Evolutionary conservation across 139 green algal genomes (phyloP).

Genomic region (Limnomonas spitsbergensis): DNA sequence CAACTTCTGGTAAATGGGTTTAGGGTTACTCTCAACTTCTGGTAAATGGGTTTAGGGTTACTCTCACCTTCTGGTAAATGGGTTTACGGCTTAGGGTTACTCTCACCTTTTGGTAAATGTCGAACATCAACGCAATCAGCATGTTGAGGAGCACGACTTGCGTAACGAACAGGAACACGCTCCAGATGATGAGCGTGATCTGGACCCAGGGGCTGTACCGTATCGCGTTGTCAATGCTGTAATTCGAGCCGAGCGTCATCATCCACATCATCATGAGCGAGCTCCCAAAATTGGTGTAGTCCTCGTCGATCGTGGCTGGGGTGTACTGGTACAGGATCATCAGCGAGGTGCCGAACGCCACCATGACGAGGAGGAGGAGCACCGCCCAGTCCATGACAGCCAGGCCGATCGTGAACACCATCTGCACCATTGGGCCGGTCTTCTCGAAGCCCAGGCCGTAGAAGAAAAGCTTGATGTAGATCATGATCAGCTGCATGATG

Average conservation of each 20-base stretch:
- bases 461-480: conserved; percentile 39
- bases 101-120: conserved; percentile 35
- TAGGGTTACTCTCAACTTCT: too few relatives aligned
- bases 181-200: conserved; percentile 39
- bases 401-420: conserved; percentile 33
- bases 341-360: conserved; percentile 14
- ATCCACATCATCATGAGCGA: conserved; percentile 36
- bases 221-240: conserved; percentile 3
- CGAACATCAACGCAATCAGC: conserved; percentile 47
- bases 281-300: conserved; percentile 28
- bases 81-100: too few relatives aligned
- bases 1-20: too few relatives aligned
- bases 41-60: too few relatives aligned
- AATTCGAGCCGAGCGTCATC: conserved; percentile 19
- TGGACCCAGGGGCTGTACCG: conserved; percentile 16
- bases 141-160: conserved; percentile 55
- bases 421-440: conserved; percentile 38
- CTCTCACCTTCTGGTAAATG: too few relatives aligned
- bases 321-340: conserved; percentile 37
- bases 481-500: conserved; percentile 12
- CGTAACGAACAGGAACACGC: conserved; percentile 42
- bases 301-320: background rate
- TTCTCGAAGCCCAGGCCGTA: conserved; percentile 47
- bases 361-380: conserved; percentile 19
- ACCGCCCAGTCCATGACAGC: conserved; percentile 19